A percentile compares a stretch with the other conserved stretches of the same genome.
phyloP scores from a whole-genome alignment of 108 stramenopile species.

The Cyclotella cryptica region DNA sequence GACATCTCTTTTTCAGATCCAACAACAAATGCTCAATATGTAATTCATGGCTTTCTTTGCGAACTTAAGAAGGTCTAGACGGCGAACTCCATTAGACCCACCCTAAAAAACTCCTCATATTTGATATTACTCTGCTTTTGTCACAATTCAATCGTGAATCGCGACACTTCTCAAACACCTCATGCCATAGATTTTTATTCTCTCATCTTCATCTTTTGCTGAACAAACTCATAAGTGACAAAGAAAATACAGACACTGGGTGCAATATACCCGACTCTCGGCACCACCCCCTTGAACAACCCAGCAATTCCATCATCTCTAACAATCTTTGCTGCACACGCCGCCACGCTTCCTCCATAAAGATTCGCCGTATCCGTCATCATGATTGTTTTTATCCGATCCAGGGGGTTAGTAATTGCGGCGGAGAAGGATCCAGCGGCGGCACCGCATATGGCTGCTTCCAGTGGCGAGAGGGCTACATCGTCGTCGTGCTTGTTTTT shows the following conservation, averaged over 20 bases:
- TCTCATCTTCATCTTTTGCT: constrained; percentile 53
- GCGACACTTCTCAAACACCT: neutral
- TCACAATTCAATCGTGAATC: neutral
- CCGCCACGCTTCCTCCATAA: constrained; percentile 65
- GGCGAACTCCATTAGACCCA: neutral
- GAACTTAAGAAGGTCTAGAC: neutral
- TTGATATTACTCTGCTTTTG: no score
- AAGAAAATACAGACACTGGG: constrained; percentile 88
- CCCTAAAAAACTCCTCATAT: neutral
- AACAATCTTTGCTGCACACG: constrained; percentile 64
- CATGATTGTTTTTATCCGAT: constrained; percentile 80
- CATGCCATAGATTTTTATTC: neutral
- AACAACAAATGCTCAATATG: constrained; percentile 15
- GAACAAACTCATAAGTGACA: constrained; percentile 77
- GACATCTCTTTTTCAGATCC: constrained; percentile 68
- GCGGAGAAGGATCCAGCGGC: constrained; percentile 81
- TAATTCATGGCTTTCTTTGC: neutral
- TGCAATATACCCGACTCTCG: constrained; percentile 80
- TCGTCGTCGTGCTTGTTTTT: constrained; percentile 1
- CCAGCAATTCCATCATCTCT: constrained; percentile 71
- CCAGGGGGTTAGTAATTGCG: constrained; percentile 75
- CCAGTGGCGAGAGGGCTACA: constrained; percentile 61
- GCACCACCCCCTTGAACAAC: constrained; percentile 68
- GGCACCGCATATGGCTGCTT: constrained; percentile 81
- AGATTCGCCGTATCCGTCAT: constrained; percentile 76